These are phyloP conservation scores for Eucalyptus caleyi DNA, from an alignment of 345 rosid species.

Conservation along the genomic window DNA sequence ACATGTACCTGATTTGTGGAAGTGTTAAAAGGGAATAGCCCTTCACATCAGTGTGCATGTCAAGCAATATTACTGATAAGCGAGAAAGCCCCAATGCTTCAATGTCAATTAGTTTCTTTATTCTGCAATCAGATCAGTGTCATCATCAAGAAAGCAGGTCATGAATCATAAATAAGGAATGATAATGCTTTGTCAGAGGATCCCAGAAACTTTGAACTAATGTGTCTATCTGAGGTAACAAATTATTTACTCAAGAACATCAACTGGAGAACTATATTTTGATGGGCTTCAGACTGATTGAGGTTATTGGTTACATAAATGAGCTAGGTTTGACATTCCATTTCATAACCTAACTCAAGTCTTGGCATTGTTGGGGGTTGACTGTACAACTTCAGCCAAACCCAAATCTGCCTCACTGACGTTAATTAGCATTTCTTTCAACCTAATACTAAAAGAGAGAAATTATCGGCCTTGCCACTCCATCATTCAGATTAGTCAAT, in stretches of 20 bases:
- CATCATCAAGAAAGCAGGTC: not conserved
- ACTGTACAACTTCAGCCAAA: not conserved
- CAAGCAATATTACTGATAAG: slow-evolving; percentile 45
- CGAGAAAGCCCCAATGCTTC: slow-evolving; percentile 78
- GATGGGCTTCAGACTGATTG: not conserved
- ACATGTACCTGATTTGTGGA: slow-evolving; percentile 77
- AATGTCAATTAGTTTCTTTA: slow-evolving; percentile 68
- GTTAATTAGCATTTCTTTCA: not conserved
- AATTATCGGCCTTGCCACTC: not conserved
- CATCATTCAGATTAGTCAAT: not conserved
- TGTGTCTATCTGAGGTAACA: not conserved
- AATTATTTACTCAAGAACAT: not conserved
- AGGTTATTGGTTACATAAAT: not conserved
- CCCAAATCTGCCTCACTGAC: not conserved
- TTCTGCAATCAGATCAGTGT: slow-evolving; percentile 13
- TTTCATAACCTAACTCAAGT: not conserved
- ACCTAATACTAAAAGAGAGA: not conserved
- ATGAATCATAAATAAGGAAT: not conserved
- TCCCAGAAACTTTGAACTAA: not conserved
- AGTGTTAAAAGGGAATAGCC: slow-evolving; percentile 76
- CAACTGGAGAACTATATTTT: not conserved
- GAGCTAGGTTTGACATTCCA: not conserved
- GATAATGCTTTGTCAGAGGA: not conserved
- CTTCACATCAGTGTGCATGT: slow-evolving; percentile 55
- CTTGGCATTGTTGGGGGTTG: not conserved